These are phyloP conservation scores for Tylopilus sp. DNA, from an alignment of 1,284 basidiomycete species.

Conservation along the genomic window DNA sequence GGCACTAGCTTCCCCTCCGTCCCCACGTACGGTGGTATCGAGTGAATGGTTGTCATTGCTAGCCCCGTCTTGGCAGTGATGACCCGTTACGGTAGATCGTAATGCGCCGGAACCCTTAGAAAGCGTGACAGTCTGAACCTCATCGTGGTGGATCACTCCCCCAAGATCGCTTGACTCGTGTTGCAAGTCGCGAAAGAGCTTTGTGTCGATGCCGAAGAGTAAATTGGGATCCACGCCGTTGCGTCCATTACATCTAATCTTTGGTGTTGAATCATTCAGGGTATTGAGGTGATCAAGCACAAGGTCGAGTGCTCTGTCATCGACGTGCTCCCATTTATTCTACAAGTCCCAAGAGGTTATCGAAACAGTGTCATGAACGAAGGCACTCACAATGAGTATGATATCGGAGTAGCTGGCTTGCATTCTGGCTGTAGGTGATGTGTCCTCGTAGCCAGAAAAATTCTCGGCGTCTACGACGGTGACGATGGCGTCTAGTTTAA, in stretches of 20 bases:
- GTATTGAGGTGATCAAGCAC: slow-evolving; percentile 86
- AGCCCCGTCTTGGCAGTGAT: slow-evolving; percentile 33
- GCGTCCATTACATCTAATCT: slow-evolving; percentile 67
- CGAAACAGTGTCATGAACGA: neutral
- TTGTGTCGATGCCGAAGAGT: slow-evolving; percentile 82
- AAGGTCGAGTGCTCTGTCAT: slow-evolving; percentile 73
- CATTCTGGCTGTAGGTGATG: slow-evolving; percentile 84
- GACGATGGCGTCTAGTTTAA: slow-evolving; percentile 84
- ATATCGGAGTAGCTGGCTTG: slow-evolving; percentile 93
- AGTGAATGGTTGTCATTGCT: slow-evolving; percentile 11
- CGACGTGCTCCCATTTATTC: slow-evolving; percentile 86
- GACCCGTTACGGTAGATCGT: slow-evolving; percentile 14
- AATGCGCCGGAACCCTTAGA: slow-evolving; percentile 41
- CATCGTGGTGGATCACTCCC: slow-evolving; percentile 57
- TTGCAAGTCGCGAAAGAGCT: slow-evolving; percentile 53
- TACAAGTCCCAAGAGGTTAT: slow-evolving; percentile 31
- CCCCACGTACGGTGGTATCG: neutral
- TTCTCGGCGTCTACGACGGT: slow-evolving; percentile 91
- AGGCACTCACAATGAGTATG: slow-evolving; percentile 69
- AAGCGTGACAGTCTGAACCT: slow-evolving; percentile 78
- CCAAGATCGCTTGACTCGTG: neutral
- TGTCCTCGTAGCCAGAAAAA: slow-evolving; percentile 87
- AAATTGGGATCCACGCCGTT: slow-evolving; percentile 70
- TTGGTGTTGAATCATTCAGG: slow-evolving; percentile 85
- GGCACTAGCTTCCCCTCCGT: neutral